These are phyloP conservation scores for Phytophthora ramorum DNA, from an alignment of 352 stramenopile genomes.

Conservation along the genomic window DNA sequence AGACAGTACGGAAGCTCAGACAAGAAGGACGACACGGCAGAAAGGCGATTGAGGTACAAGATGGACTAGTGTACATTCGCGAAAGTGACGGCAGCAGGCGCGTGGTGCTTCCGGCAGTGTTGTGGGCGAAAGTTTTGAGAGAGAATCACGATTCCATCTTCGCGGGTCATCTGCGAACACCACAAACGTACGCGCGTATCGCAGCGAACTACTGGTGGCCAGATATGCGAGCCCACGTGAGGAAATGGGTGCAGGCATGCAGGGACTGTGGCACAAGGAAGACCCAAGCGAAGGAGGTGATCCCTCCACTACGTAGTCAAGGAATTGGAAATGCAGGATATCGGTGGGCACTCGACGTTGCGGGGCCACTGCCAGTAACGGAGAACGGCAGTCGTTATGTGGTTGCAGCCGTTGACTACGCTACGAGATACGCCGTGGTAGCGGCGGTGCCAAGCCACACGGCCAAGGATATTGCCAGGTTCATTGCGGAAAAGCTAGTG, in stretches of 20 bases:
- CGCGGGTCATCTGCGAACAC: slow-evolving; percentile 3
- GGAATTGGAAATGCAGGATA: background rate
- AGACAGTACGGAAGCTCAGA: too few relatives aligned
- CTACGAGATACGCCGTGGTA: background rate
- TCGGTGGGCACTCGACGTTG: background rate
- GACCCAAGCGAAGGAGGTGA: background rate
- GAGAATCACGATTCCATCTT: slow-evolving; percentile 6
- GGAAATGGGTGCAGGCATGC: background rate
- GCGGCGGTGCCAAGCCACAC: background rate
- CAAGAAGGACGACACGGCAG: too few relatives aligned
- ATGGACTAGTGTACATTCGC: too few relatives aligned
- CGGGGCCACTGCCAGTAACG: too few relatives aligned
- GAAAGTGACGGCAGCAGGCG: too few relatives aligned
- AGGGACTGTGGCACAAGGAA: background rate
- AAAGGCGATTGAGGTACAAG: too few relatives aligned
- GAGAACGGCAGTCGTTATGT: slow-evolving; percentile 1
- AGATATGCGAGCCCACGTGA: background rate
- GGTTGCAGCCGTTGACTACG: background rate
- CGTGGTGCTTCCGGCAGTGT: background rate
- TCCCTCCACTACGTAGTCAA: background rate
- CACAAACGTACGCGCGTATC: slow-evolving; percentile 1
- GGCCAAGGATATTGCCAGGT: background rate
- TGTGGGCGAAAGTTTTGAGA: slow-evolving; percentile 1
- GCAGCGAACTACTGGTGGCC: background rate
- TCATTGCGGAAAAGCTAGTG: slow-evolving; percentile 1